Conservation (phyloP, 306 rosid genomes). For the Quercus wislizeni region DNA sequence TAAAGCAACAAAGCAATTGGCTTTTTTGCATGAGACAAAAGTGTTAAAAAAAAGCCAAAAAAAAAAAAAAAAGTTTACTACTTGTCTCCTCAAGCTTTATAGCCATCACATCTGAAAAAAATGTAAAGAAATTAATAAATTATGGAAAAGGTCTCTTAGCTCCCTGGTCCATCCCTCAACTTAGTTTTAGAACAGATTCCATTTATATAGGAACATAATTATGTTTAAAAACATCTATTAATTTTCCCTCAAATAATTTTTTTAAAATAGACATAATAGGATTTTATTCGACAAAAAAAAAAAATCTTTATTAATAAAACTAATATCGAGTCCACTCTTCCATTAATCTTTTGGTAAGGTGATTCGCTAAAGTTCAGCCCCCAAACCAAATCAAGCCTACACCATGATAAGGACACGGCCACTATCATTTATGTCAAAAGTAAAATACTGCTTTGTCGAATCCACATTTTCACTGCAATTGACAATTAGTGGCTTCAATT, state of each 20-base stretch:
- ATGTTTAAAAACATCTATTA: background rate
- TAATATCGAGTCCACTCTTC: no score
- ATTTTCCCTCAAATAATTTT: background rate
- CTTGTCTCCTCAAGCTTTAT: background rate
- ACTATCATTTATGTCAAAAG: background rate
- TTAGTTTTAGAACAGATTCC: slow-evolving; percentile 13
- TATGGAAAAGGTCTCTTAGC: background rate
- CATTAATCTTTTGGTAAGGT: background rate
- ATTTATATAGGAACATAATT: background rate
- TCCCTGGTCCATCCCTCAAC: background rate
- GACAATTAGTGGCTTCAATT: background rate
- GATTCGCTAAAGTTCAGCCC: background rate
- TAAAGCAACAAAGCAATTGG: background rate
- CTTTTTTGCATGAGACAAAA: background rate
- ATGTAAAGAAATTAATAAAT: background rate
- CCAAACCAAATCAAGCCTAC: background rate
- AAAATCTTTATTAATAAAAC: no score
- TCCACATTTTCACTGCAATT: background rate
- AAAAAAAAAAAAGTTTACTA: background rate
- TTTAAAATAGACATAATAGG: no score
- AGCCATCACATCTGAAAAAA: background rate
- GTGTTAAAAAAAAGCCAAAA: background rate
- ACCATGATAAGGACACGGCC: background rate
- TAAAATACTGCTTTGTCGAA: background rate
- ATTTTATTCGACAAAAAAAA: no score